Base-by-base conservation (phyloP, 2,329 filamentous ascomycete genomes). In the Penicillium sp. region DNA sequence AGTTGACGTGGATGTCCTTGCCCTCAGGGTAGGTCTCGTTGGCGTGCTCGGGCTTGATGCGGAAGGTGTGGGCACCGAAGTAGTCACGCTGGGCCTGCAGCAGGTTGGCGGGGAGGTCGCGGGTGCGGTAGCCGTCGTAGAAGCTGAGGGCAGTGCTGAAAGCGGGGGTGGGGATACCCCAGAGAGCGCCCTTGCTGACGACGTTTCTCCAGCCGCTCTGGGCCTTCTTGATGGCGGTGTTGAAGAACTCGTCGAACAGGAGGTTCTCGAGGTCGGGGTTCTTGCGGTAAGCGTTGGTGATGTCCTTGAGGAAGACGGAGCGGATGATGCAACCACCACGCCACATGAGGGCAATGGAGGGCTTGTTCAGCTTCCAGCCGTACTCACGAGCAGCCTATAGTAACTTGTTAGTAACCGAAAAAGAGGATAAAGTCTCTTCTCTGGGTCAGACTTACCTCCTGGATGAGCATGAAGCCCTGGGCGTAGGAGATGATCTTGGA, bases 401-500 rank as follows among this genome's bases (percentile, higher is more conserved):
- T n/a, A n/a, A n/a, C n/a, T 35, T 47, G 28, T 53, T 43, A 56
- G 45, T 48, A 41, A 41, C 32, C 29, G 28, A 8, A 29, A 40
- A 8, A 24, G 21, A 33, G n/a, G n/a, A n/a, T n/a, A n/a, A n/a
- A n/a, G n/a, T n/a, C n/a, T n/a, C n/a, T n/a, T n/a, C n/a, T n/a
- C n/a, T n/a, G n/a, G n/a, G n/a, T n/a, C n/a, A 22, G 72, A 45
- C 83, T 74, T 75, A 90, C 88, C 77, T 95, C 86, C 78, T 97
- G 91, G 82, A 98, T 97, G 69, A 98, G 82, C 91, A 97, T 97
- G 83, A 98, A 98, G 71, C 93, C 93, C 78, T 98, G 93, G 60
- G 93, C 89, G 72, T 98, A 98, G 19, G 93, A 98, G 75, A 98
- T 96, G 71, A 98, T 98, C 87, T 98, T 98, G 68, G 91, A 97